Conservation (phyloP, 2,329 filamentous ascomycete genomes). For the Penicillium sp. region DNA sequence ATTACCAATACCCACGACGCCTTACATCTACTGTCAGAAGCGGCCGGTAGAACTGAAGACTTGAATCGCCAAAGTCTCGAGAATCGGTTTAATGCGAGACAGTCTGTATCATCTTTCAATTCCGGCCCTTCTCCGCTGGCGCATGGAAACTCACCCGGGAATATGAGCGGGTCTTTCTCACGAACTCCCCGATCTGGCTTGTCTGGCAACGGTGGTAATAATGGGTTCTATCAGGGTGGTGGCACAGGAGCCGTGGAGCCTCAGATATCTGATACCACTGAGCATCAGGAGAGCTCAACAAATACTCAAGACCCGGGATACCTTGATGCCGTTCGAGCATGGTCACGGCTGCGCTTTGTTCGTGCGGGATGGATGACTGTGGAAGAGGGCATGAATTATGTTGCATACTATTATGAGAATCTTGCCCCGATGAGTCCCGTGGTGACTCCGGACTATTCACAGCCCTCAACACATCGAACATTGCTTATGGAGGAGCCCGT, state of each 20-base stretch:
- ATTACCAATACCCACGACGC: constrained; percentile 93
- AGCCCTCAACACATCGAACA: constrained; percentile 76
- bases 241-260: constrained; percentile 30
- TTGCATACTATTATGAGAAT: constrained; percentile 93
- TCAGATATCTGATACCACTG: constrained; percentile 32
- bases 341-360: constrained; percentile 92
- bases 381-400: constrained; percentile 88
- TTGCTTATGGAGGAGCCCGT: constrained; percentile 91
- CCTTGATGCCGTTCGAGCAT: constrained; percentile 77
- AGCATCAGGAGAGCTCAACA: constrained; percentile 31
- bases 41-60: constrained; percentile 61
- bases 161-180: constrained; percentile 39
- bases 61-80: constrained; percentile 53
- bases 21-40: constrained; percentile 87
- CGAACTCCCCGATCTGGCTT: constrained; percentile 45
- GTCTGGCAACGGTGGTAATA: constrained; percentile 43
- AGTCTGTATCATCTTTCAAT: constrained; percentile 45
- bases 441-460: constrained; percentile 85
- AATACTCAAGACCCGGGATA: constrained; percentile 42
- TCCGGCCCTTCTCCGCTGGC: constrained; percentile 43
- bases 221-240: constrained; percentile 54
- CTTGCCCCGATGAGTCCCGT: constrained; percentile 92
- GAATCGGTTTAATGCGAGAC: constrained; percentile 48
- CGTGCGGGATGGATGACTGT: constrained; percentile 95
- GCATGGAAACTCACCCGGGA: constrained; percentile 40